Evolutionary conservation across 345 rosid species (phyloP), one percentile per base, ranked within the genome.

Genomic region (Rhodamnia rubescens): DNA sequence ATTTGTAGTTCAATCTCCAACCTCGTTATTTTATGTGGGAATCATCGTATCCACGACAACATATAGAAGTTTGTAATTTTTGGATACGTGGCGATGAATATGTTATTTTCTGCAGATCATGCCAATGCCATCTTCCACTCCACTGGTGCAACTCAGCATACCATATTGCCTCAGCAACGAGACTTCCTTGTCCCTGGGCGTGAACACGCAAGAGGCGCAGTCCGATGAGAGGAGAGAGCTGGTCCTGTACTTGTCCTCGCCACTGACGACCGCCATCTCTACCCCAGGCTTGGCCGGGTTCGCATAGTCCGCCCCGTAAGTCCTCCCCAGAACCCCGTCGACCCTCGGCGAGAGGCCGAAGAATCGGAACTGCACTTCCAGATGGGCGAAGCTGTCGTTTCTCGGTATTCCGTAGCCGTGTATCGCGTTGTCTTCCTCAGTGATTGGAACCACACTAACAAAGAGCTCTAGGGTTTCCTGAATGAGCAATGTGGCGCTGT

Each of bases 341-440:
- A 84, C 88, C 57, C 49, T 56, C 36, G 51, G 61, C 7, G 84
- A 84, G 20, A 84, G 86, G 69, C 59, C 53, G 36, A 57, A 42
- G 84, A 87, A 84, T 53, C 58, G 8, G 81, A 87, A 87, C 88
- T 81, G 86, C 40, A 84, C 84, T 40, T 87, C 88, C 59, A 84
- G 82, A 81, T 84, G 88, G 14, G 88, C 86, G 74, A 87, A 87
- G 61, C 86, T 56, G 81, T 84, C 88, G 55, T 84, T 83, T 0
- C 32, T 69, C 18, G 84, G 83, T 36, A 84, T 81, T 36, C 81
- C 58, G 61, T 87, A 84, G 53, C 80, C 40, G 32, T 87, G 88
- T 26, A 84, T 58, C 78, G 84, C 40, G 18, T 81, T 80, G 36
- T 87, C 88, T 21, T 84, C 84, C 69, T 84, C 51, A 3, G 84